Base-by-base conservation (phyloP, 2,329 filamentous ascomycete genomes). In the Pseudocercospora macadamiae region DNA sequence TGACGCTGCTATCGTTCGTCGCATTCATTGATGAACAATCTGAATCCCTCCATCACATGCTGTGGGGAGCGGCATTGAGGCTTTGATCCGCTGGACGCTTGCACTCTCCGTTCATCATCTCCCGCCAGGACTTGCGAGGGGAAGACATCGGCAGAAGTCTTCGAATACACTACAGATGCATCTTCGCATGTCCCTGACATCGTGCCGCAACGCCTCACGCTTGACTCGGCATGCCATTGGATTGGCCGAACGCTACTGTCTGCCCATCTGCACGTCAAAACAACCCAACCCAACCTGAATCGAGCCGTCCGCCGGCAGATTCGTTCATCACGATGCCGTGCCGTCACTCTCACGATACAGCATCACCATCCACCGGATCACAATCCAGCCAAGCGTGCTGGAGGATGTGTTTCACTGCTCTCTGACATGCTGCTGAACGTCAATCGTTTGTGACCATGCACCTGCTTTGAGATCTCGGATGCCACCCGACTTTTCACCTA, bases 211-310 rank as follows among this genome's bases (percentile, higher is more conserved):
- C 39, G 16, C 39, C 16, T 14, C 16, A 23, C 19, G 16, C 39
- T 19, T 44, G 39, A 44, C 39, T 44, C 39, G 39, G 21, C 39
- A 37, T 37, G 39, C 4, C 39, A 23, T 44, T 7, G 6, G 28
- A 32, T 6, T 19, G 39, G 10, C 21, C 10, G 16, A 10, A 44
- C 39, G 39, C 39, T 44, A 44, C 39, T 19, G 14, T 19, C 39
- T 25, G 39, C 39, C 39, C 39, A 25, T 19, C 39, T 25, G 39
- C 39, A 44, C 39, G 39, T 44, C 39, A 44, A 44, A 32, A 44
- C 39, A 44, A 44, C 39, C 39, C 34, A 37, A 37, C 34, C 32
- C n/a, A 42, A 42, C 9, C n/a, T 42, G 37, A 19, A 21, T 9
- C 37, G n/a, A 19, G 19, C 9, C n/a, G n/a, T 9, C n/a, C n/a